phyloP scores from a whole-genome alignment of 192 early-diverging fungal genomes.

The Gaertneriomyces semiglobifer region DNA sequence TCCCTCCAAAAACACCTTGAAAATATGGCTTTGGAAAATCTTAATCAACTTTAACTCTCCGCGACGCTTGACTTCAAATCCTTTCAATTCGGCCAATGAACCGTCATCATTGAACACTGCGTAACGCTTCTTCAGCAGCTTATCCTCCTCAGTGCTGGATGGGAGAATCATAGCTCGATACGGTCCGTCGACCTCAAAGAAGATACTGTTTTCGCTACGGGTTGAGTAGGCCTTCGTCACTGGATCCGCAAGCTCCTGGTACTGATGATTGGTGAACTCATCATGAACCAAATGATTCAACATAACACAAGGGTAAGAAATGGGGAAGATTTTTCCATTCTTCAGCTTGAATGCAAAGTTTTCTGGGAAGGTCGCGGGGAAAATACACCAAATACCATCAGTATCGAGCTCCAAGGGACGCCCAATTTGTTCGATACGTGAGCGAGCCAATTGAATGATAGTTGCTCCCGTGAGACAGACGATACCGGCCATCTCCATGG shows the following conservation, averaged over 20 bases:
- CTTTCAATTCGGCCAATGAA: slow-evolving; percentile 91
- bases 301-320: slow-evolving; percentile 98
- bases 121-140: slow-evolving; percentile 96
- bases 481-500: slow-evolving; percentile 98
- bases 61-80: slow-evolving; percentile 97
- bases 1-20: slow-evolving; percentile 90
- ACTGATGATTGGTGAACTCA: slow-evolving; percentile 96
- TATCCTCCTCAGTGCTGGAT: slow-evolving; percentile 90
- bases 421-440: slow-evolving; percentile 88
- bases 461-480: slow-evolving; percentile 94
- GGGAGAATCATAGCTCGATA: slow-evolving; percentile 98
- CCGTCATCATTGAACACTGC: slow-evolving; percentile 97
- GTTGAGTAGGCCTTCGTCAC: slow-evolving; percentile 60
- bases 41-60: slow-evolving; percentile 98
- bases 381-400: slow-evolving; percentile 98
- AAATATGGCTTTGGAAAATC: slow-evolving; percentile 93
- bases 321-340: slow-evolving; percentile 72
- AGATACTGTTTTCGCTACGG: slow-evolving; percentile 91
- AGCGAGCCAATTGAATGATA: slow-evolving; percentile 95
- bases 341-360: slow-evolving; percentile 82
- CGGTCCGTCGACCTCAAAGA: slow-evolving; percentile 98
- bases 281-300: slow-evolving; percentile 94
- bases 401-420: slow-evolving; percentile 96
- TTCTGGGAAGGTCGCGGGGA: slow-evolving; percentile 90
- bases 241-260: slow-evolving; percentile 65